Evolutionary conservation across 257 asterid genomes (phyloP), one percentile per base, ranked within the genome.

Genomic region (Salvia splendens): DNA sequence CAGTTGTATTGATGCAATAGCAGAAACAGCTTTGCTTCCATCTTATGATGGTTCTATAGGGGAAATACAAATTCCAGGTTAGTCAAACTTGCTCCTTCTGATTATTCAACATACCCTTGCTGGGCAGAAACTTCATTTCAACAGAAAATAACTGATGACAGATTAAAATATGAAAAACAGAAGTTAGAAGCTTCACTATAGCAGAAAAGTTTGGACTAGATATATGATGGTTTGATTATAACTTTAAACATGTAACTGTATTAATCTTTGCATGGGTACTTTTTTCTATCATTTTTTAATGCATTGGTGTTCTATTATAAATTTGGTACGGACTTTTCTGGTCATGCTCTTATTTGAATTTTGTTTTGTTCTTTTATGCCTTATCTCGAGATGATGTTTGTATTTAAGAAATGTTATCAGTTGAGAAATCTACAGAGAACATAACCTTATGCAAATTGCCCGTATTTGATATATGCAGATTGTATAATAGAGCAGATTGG

Each of bases 1-100:
- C 89, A 91, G 97, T 68, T 91, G 95, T 75, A 78, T 91, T 79
- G 96, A 91, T 79, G 86, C 91, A 41, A 79, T 85, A 75, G 87
- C 94, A 77, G 97, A 88, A 83, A 78, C 82, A 71, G 95, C 96
- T 71, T 65, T 84, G 73, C 78, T 89, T 72, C 95, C 96, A 20
- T 76, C 87, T 60, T 90, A 73, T 82, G 72, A 59, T 68, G 92
- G 92, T 64, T 75, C 77, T 52, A 81, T 93, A 78, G 90, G 95
- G 68, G 92, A 77, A 69, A 79, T 85, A 72, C 77, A 55, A 67
- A 81, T 91, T 79, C 86, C 95, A 20, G 95, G 99, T 85, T 69
- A 56, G 75, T 56, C 46, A 11, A 43, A 40, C 46, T 61, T 68
- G 64, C 62, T 36, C 60, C 17, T 8, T 70, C 47, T 71, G 57